Evolutionary conservation across 2,329 filamentous ascomycete species (phyloP).

Genomic region (Dactylellina parvicollis): DNA sequence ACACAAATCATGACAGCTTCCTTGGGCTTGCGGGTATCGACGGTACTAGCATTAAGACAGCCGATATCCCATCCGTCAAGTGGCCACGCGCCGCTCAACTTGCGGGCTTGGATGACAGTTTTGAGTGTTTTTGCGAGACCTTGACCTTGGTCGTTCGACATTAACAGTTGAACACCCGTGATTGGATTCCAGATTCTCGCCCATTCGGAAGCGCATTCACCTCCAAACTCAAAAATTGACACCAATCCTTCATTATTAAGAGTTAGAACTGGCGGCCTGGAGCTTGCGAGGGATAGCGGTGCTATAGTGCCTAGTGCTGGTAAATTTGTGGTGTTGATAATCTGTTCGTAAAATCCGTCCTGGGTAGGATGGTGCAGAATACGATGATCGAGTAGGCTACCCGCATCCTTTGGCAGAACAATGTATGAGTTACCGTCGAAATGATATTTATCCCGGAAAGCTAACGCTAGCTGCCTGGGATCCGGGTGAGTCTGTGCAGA

Average conservation of each 20-base stretch:
- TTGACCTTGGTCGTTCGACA: conserved; percentile 52
- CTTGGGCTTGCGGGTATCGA: conserved; percentile 49
- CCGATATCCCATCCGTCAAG: conserved; percentile 52
- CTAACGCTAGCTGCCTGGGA: conserved; percentile 32
- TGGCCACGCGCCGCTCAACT: conserved; percentile 43
- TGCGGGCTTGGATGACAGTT: conserved; percentile 42
- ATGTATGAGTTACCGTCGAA: conserved; percentile 50
- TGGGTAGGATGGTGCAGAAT: conserved; percentile 44
- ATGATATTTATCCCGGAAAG: conserved; percentile 29
- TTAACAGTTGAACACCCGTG: conserved; percentile 28
- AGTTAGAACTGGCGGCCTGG: conserved; percentile 41
- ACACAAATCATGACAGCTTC: conserved; percentile 53
- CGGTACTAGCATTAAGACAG: conserved; percentile 47
- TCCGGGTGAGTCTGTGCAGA: conserved; percentile 24
- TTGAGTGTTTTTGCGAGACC: conserved; percentile 45
- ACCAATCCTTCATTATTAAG: conserved; percentile 45
- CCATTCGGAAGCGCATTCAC: conserved; percentile 49
- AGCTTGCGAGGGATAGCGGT: conserved; percentile 40
- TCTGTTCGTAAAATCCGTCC: conserved; percentile 51
- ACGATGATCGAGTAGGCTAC: conserved; percentile 36
- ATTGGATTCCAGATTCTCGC: conserved; percentile 49
- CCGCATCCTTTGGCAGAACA: conserved; percentile 38
- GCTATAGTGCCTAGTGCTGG: conserved; percentile 42
- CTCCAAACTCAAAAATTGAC: conserved; percentile 49
- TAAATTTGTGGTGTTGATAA: conserved; percentile 49